Conservation (phyloP, 2,329 filamentous ascomycete genomes). For the Intubia oerlemansii region DNA sequence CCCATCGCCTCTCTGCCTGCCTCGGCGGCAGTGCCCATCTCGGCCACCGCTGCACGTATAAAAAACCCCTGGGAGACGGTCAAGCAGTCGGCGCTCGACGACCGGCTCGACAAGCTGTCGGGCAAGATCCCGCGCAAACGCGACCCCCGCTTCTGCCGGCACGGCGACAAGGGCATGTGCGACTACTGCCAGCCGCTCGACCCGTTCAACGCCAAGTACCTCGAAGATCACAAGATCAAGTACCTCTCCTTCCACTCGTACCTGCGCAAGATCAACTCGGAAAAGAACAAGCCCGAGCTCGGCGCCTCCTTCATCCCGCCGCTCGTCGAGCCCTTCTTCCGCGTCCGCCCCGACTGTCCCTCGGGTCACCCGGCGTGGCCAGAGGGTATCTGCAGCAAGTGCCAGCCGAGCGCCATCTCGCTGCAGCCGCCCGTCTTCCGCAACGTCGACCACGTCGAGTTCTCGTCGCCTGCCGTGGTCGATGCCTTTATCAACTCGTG, state of each 20-base stretch:
- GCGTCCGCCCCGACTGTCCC: slow-evolving; percentile 74
- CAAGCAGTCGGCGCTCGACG: slow-evolving; percentile 69
- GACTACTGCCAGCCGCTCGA: slow-evolving; percentile 97
- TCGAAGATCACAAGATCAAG: slow-evolving; percentile 95
- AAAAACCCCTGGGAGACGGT: slow-evolving; percentile 85
- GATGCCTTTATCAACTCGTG: slow-evolving; percentile 84
- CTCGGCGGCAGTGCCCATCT: slow-evolving; percentile 2
- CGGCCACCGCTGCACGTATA: slow-evolving; percentile 37
- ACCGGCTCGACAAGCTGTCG: slow-evolving; percentile 66
- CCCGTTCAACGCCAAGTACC: slow-evolving; percentile 73
- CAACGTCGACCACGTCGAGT: slow-evolving; percentile 97
- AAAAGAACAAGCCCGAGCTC: slow-evolving; percentile 87
- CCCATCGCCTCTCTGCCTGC: slow-evolving; percentile 35
- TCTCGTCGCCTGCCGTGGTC: slow-evolving; percentile 64
- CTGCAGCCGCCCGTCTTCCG: slow-evolving; percentile 84
- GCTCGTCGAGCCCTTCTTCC: slow-evolving; percentile 77
- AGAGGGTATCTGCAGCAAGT: slow-evolving; percentile 94
- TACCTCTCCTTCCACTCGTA: slow-evolving; percentile 93
- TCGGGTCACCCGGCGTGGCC: slow-evolving; percentile 87
- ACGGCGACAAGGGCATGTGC: slow-evolving; percentile 95
- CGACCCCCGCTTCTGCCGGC: slow-evolving; percentile 77
- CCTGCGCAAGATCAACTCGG: slow-evolving; percentile 82
- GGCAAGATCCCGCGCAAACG: slow-evolving; percentile 66
- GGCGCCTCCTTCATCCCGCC: slow-evolving; percentile 93
- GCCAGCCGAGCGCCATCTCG: slow-evolving; percentile 91